Base-by-base conservation (phyloP, 2,329 filamentous ascomycete species). In the Dissoconium aciculare region DNA sequence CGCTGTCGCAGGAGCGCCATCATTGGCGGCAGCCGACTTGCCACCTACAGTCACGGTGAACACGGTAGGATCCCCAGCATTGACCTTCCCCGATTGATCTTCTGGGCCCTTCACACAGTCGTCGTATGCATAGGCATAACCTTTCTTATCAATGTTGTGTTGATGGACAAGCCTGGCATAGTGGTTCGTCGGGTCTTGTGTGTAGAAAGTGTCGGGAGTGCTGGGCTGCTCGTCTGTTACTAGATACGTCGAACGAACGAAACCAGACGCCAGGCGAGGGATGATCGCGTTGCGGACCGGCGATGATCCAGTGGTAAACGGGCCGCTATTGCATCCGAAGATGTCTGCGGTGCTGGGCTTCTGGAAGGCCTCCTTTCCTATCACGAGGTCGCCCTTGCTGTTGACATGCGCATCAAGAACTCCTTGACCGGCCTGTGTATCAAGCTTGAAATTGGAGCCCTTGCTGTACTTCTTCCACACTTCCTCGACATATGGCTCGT, bases 181-280 rank as follows among this genome's bases (percentile, higher is more conserved):
- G 46, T 76, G 71, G 42, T 64, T 64, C 10, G 62, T 65, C 0
- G 50, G 47, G 26, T 50, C 45, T 12, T 42, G 35, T 2, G 25
- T 29, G 38, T 54, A 56, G 38, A 53, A 56, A 1, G 51, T 53
- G 8, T 41, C 25, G 1, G 53, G 51, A 4, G 42, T 31, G 25
- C 57, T 37, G 31, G 62, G 51, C 45, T 61, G 47, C 39, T 47
- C 45, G 9, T 57, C 53, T 5, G 53, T 51, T 3, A 52, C 51
- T 28, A 78, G 55, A 34, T 89, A 54, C 4, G 77, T 83, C n/a
- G 69, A 73, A 12, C 82, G 67, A 52, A 85, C 82, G 42, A 89
- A 70, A 0, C 77, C 79, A 2, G 82, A 81, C 0, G 77, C 71
- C 6, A 91, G 58, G n/a, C 82, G 67, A 1, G 82, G 78, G 3